Evolutionary conservation across 108 stramenopile species (phyloP), one percentile per base, ranked within the genome.

Genomic region (Seminavis robusta): DNA sequence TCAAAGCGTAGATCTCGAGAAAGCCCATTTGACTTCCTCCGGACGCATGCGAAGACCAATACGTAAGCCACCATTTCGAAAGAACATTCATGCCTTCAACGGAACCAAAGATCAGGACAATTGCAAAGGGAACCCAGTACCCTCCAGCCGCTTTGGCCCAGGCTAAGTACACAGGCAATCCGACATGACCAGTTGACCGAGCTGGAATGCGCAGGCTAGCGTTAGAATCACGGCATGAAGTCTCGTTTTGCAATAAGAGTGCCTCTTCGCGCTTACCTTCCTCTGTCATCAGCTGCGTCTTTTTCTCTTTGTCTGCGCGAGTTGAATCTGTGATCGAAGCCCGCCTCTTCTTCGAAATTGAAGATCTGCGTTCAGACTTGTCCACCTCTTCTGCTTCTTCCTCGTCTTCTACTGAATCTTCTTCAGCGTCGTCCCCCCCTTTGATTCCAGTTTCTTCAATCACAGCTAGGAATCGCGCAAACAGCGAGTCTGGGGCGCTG

Each of bases 61-160:
- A 53, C 10, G 85, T 69, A 15, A 91, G 56, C 90, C 90, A 91
- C 84, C 83, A 95, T 42, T 74, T 74, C 17, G 82, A 74, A 9
- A 53, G 16, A n/a, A 90, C 71, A 44, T 46, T 65, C 21, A 79
- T 32, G 24, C 20, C 43, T 52, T 93, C 79, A 9, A 63, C 81
- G 11, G 54, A 28, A 5, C 50, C 56, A 56, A 83, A 94, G 30
- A 63, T 54, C 0, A 79, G 6, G 15, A 94, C 15, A 23, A 95
- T 65, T 6, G 52, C 15, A n/a, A 86, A 7, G 5, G 48, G 56
- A n/a, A 78, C 44, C 32, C 54, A 54, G 28, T 61, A 4, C 6
- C 95, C 94, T 34, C 97, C 97, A 24, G 84, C 81, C 9, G 91
- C 92, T 51, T 61, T 60, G 16, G 71, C 71, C 85, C 88, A 98